Percentiles rank a stretch among this genome's conserved stretches.
These are phyloP conservation scores for Echinosphaeria canescens DNA, from an alignment of 2,329 filamentous ascomycete species.

Conservation along the genomic window DNA sequence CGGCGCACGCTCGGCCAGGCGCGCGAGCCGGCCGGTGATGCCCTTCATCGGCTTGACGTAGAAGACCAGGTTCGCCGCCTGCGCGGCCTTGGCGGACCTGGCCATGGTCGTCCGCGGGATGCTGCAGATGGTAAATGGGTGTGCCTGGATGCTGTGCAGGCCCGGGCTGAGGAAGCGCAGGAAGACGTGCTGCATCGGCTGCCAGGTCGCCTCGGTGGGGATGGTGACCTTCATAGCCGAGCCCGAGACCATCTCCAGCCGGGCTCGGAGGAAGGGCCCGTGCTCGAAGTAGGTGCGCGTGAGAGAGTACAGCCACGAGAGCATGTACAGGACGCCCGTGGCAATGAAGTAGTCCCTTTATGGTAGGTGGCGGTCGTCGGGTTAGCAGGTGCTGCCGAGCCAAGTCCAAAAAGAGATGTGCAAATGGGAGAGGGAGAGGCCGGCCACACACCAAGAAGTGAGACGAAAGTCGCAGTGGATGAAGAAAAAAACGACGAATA, in stretches of 20 bases:
- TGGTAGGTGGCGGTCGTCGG: too few species aligned
- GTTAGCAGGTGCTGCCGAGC: neutral
- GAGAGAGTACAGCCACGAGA: constrained; percentile 20
- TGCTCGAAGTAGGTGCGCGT: constrained; percentile 24
- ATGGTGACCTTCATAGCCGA: constrained; percentile 19
- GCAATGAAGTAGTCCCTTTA: constrained; percentile 37
- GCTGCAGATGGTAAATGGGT: constrained; percentile 34
- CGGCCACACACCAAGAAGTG: constrained; percentile 21
- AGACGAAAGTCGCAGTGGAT: constrained; percentile 33
- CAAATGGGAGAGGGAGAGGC: neutral
- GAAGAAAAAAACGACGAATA: constrained; percentile 38
- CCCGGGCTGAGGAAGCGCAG: constrained; percentile 25
- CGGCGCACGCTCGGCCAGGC: constrained; percentile 14
- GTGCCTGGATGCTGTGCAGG: constrained; percentile 18
- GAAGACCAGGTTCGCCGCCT: constrained; percentile 19
- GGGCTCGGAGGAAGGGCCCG: constrained; percentile 20
- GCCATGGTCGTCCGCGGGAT: constrained; percentile 12
- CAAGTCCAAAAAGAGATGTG: neutral
- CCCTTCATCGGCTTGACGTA: constrained; percentile 26
- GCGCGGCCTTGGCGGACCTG: constrained; percentile 6
- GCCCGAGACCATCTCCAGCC: constrained; percentile 15
- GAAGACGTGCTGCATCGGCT: constrained; percentile 30
- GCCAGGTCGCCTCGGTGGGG: constrained; percentile 19
- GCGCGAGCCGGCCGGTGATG: constrained; percentile 22
- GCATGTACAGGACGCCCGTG: constrained; percentile 24